Conservation (phyloP, 1,284 basidiomycete genomes). For the Apiotrichum akiyoshidainum region DNA sequence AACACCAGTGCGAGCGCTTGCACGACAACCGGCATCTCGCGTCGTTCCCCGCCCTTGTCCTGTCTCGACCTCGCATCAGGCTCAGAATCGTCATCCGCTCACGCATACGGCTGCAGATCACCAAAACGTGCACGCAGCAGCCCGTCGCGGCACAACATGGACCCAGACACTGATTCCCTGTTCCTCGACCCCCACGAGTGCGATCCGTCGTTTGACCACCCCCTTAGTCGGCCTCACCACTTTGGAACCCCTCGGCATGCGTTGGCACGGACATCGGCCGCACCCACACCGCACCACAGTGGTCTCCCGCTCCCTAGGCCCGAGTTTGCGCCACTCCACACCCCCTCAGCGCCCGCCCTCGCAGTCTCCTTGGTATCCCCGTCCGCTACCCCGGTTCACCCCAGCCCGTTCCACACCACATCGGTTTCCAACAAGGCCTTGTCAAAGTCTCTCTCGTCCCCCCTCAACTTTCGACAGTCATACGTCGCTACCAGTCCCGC, state of each 20-base stretch:
- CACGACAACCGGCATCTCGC: neutral
- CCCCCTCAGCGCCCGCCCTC: neutral
- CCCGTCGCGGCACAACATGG: slow-evolving; percentile 17
- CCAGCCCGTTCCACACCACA: neutral
- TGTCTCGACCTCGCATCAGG: neutral
- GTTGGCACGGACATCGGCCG: neutral
- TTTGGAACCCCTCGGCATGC: neutral
- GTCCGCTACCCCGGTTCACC: neutral
- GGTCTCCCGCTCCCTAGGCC: too few species aligned
- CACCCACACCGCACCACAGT: neutral
- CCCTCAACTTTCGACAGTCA: neutral
- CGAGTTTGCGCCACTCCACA: too few species aligned
- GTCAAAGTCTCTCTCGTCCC: neutral
- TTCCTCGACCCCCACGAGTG: neutral
- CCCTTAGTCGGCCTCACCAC: too few species aligned
- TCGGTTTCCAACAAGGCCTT: slow-evolving; percentile 4
- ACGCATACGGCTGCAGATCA: slow-evolving; percentile 19
- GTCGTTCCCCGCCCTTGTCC: neutral
- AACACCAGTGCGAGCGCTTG: neutral
- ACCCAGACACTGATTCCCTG: neutral
- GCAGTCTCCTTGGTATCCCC: neutral
- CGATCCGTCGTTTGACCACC: neutral
- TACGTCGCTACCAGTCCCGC: slow-evolving; percentile 18
- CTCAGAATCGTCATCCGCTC: neutral
- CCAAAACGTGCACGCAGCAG: slow-evolving; percentile 38